Percentiles rank a stretch among this genome's conserved stretches.
These are phyloP conservation scores for Plenodomus tracheiphilus DNA, from an alignment of 2,329 filamentous ascomycete genomes.

Conservation along the genomic window DNA sequence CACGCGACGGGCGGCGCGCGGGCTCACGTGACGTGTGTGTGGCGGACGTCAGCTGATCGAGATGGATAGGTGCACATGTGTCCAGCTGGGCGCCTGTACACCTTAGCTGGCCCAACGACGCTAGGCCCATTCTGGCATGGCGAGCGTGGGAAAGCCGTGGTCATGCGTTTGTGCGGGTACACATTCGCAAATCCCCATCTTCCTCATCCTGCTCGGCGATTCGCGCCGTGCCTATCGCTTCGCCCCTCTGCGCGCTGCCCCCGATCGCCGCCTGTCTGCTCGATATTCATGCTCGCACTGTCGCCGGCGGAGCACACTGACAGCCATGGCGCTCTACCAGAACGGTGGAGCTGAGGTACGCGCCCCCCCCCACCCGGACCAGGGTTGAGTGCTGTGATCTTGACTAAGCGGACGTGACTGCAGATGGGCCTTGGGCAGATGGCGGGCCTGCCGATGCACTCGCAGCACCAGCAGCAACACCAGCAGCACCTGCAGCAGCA, in stretches of 20 bases:
- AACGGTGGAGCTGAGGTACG: constrained; percentile 41
- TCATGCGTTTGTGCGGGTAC: constrained; percentile 8
- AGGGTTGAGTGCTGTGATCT: constrained; percentile 5
- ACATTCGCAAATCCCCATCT: constrained; percentile 10
- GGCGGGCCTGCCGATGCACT: constrained; percentile 30
- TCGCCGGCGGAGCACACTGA: constrained; percentile 4
- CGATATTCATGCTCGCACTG: constrained; percentile 3
- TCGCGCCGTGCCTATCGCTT: constrained; percentile 9
- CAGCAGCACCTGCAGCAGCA: not conserved
- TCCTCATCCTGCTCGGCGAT: constrained; percentile 5
- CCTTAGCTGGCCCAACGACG: too few relatives aligned
- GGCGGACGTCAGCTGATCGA: too few relatives aligned
- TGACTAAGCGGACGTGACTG: constrained; percentile 22
- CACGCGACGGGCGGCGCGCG: constrained; percentile 3
- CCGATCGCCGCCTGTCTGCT: not conserved
- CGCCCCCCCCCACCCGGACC: constrained; percentile 11
- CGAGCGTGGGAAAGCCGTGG: not conserved
- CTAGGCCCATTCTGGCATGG: not conserved
- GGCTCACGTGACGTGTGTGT: constrained; percentile 7
- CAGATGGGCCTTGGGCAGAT: constrained; percentile 37
- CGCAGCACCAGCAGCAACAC: constrained; percentile 7
- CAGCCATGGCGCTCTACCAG: constrained; percentile 42
- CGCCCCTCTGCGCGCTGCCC: not conserved
- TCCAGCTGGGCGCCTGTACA: too few relatives aligned
- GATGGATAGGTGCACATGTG: too few relatives aligned